Evolutionary conservation across 1,139 yeast species (phyloP).

Genomic region (Kodamaea alishanica): DNA sequence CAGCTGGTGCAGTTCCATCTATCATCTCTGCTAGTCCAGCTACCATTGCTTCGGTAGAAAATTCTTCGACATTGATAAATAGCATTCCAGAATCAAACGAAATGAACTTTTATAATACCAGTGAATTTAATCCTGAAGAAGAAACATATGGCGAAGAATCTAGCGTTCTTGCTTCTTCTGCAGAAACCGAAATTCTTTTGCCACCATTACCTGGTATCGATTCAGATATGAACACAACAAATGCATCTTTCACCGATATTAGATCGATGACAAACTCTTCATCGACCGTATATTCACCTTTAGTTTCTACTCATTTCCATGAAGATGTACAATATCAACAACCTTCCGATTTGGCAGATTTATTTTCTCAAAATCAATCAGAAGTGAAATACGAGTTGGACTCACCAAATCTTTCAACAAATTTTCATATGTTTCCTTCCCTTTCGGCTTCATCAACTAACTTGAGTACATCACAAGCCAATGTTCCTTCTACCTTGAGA

Average conservation of each 20-base stretch:
- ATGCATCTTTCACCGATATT: slow-evolving; percentile 6
- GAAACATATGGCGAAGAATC: not conserved
- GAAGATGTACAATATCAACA: slow-evolving; percentile 2
- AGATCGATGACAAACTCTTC: slow-evolving; percentile 4
- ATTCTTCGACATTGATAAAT: too few species aligned
- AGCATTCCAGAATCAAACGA: too few species aligned
- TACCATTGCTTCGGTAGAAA: too few species aligned
- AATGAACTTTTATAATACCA: too few species aligned
- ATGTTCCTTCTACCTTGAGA: not conserved
- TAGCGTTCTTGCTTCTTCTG: not conserved
- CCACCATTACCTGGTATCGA: slow-evolving; percentile 38
- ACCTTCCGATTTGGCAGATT: slow-evolving; percentile 11
- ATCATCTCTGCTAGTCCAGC: too few species aligned
- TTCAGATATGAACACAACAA: slow-evolving; percentile 7
- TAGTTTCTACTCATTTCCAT: slow-evolving; percentile 1
- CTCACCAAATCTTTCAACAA: slow-evolving; percentile 18
- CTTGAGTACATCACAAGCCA: slow-evolving; percentile 4
- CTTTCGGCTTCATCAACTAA: slow-evolving; percentile 8
- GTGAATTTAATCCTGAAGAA: not conserved
- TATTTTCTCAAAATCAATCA: slow-evolving; percentile 11
- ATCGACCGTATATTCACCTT: slow-evolving; percentile 2
- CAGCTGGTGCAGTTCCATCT: not conserved
- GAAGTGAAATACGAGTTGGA: slow-evolving; percentile 17
- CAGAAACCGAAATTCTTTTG: slow-evolving; percentile 26
- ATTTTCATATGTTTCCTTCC: slow-evolving; percentile 13